Evolutionary conservation across 352 stramenopile species (phyloP), one percentile per base, ranked within the genome.

Genomic region (Pythium dissotocum): DNA sequence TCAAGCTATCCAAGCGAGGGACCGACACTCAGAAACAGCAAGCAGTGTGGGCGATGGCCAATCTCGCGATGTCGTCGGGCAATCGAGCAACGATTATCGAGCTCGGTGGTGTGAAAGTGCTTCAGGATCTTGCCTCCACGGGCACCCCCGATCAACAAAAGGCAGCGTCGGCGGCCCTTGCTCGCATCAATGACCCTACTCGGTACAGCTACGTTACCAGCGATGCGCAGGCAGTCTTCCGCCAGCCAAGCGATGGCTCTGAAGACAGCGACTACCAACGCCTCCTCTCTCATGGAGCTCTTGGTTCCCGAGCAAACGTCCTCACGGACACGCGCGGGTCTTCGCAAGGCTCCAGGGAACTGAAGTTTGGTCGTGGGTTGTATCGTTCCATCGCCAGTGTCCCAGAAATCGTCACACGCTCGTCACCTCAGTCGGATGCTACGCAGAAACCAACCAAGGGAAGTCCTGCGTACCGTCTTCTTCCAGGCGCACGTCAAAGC

Each of bases 11-110:
- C 35, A 48, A 58, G 21, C 28, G 21, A 18, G 67, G 67, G 21
- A 57, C 53, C 6, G 61, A 69, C 26, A 33, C 35, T 35, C 60
- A 69, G n/a, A 73, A 73, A 21, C 60, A 65, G 8, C 60, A 65
- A 33, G 67, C 67, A 26, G 67, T 55, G 46, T 73, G 67, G 67
- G 67, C 67, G 5, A 49, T 73, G 13, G 65, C 65, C 1, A 67
- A 72, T 40, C 21, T 72, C 12, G 58, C 65, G 16, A 44, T 72
- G 33, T 53, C 65, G 2, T 24, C 65, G 1, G 35, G 21, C 16
- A 67, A 63, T 28, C 65, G 65, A 4, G 33, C 28, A 0, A 52
- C 2, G 1, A 72, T 72, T 18, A 64, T 64, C 30, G 58, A 72
- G 42, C 51, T 46, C 8, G 65, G 65, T 5, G 65, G 65, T 18